These are phyloP conservation scores for Backusella tarrabulga DNA, from an alignment of 192 early-diverging fungal genomes.

Conservation along the genomic window DNA sequence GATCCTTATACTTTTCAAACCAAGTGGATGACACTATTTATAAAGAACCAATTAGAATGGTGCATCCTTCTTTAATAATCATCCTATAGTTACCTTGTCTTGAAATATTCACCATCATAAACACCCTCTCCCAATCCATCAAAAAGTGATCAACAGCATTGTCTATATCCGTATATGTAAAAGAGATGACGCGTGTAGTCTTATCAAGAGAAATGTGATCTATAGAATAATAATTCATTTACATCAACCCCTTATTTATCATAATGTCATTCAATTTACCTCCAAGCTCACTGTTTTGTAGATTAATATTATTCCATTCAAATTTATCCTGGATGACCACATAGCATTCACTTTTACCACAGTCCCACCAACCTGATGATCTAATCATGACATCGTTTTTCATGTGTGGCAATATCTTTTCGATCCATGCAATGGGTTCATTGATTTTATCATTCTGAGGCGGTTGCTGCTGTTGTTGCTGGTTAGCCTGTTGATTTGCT, in stretches of 20 bases:
- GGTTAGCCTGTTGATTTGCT: neutral
- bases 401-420: constrained; percentile 20
- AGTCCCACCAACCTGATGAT: constrained; percentile 33
- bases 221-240: neutral
- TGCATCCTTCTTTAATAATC: neutral
- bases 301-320: constrained; percentile 22
- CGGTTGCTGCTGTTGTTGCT: neutral
- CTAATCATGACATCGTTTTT: constrained; percentile 31
- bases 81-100: constrained; percentile 24
- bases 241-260: too few relatives aligned
- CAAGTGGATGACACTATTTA: constrained; percentile 27
- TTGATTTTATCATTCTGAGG: neutral
- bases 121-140: constrained; percentile 36
- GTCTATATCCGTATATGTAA: constrained; percentile 36
- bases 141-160: constrained; percentile 33
- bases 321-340: constrained; percentile 32
- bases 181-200: constrained; percentile 29
- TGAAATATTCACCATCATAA: constrained; percentile 41
- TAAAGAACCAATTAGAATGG: neutral
- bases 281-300: constrained; percentile 13
- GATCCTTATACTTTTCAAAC: constrained; percentile 32
- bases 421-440: constrained; percentile 28
- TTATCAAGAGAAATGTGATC: constrained; percentile 38
- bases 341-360: constrained; percentile 32
- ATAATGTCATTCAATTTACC: neutral